A percentile compares a stretch with the other conserved stretches of the same genome.
phyloP scores from a whole-genome alignment of 2,329 filamentous ascomycete genomes.

The Xylaria sp. region DNA sequence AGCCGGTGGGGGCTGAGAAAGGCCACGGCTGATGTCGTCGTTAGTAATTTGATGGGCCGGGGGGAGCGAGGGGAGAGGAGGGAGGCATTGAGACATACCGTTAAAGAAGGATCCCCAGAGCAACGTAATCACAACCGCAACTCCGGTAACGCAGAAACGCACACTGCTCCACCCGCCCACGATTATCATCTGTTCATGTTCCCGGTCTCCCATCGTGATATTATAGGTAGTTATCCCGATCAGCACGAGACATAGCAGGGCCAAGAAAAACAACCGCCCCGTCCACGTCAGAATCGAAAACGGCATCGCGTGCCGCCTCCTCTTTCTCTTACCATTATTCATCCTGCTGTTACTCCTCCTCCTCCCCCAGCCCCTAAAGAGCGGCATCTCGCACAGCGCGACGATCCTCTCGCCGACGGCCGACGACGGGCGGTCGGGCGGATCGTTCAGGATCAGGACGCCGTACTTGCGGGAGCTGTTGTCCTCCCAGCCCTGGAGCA shows the following conservation, averaged over 20 bases:
- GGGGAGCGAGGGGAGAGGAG: not conserved
- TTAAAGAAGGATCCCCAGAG: constrained; percentile 42
- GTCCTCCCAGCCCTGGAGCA: constrained; percentile 27
- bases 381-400: too few species aligned
- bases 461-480: constrained; percentile 27
- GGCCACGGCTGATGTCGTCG: constrained; percentile 43
- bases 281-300: constrained; percentile 35
- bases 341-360: too few species aligned
- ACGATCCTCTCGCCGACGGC: too few species aligned
- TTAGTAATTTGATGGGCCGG: constrained; percentile 1
- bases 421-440: constrained; percentile 4
- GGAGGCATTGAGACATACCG: constrained; percentile 28
- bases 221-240: constrained; percentile 34
- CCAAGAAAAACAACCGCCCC: constrained; percentile 31
- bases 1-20: constrained; percentile 49
- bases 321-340: not conserved
- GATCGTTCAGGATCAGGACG: constrained; percentile 27
- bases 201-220: constrained; percentile 29
- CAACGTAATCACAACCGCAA: constrained; percentile 40
- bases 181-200: constrained; percentile 32
- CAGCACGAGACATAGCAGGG: constrained; percentile 26
- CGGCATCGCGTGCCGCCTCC: constrained; percentile 18
- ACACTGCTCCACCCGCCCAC: constrained; percentile 38
- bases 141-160: constrained; percentile 40
- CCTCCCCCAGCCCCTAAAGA: too few species aligned